Percentiles rank a stretch among this genome's conserved stretches.
Evolutionary conservation across 805 yeast species (phyloP).

Genomic region (Phaffomyces opuntiae): DNA sequence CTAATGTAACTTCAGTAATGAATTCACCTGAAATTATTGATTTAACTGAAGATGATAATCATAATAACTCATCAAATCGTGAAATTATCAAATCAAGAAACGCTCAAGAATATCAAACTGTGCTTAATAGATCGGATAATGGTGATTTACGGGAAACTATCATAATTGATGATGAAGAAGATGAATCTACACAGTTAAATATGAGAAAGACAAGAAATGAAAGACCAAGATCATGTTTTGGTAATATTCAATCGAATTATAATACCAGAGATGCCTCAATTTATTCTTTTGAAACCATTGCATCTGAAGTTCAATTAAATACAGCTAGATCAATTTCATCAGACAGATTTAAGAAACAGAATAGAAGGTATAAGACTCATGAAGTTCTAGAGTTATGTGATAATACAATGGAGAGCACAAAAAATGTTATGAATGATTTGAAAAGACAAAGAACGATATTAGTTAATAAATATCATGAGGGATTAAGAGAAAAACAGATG

Average conservation of each 20-base stretch:
- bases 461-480: conserved; percentile 8
- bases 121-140: conserved; percentile 12
- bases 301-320: conserved; percentile 18
- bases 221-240: conserved; percentile 11
- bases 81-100: background rate
- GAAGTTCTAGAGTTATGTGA: conserved; percentile 20
- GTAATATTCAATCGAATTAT: background rate
- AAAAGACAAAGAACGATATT: conserved; percentile 20
- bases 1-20: conserved; percentile 7
- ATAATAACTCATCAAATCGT: background rate
- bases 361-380: conserved; percentile 10
- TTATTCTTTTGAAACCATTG: conserved; percentile 21
- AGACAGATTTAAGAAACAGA: background rate
- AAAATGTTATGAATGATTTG: conserved; percentile 17
- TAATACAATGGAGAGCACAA: conserved; percentile 18
- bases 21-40: conserved; percentile 5
- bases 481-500: conserved; percentile 10
- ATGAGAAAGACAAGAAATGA: background rate
- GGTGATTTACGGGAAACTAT: conserved; percentile 19
- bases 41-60: conserved; percentile 9
- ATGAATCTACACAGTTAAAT: background rate
- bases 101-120: background rate
- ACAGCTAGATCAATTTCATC: background rate
- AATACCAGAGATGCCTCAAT: conserved; percentile 8
- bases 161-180: conserved; percentile 15